phyloP scores from a whole-genome alignment of 306 rosid species.

The Ormosia semicastrata region DNA sequence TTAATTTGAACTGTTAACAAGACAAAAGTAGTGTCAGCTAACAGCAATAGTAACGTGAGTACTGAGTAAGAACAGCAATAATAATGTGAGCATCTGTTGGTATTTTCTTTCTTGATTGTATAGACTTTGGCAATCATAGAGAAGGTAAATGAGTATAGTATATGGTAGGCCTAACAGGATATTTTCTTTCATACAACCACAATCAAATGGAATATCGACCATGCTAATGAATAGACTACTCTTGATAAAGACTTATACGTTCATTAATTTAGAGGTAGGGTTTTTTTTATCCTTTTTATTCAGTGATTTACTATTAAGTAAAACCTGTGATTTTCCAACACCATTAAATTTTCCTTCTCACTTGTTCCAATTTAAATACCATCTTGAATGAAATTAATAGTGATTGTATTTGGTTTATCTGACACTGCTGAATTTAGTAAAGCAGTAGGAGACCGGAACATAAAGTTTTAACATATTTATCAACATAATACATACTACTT shows the following conservation, averaged over 20 bases:
- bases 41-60: too few relatives aligned
- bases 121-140: slow-evolving; percentile 45
- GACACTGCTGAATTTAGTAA: too few relatives aligned
- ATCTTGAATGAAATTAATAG: too few relatives aligned
- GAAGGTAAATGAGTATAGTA: background rate
- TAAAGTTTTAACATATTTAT: too few relatives aligned
- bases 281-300: background rate
- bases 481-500: background rate
- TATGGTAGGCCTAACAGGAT: slow-evolving; percentile 41
- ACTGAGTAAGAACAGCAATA: background rate
- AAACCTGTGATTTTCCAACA: background rate
- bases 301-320: background rate
- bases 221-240: slow-evolving; percentile 42
- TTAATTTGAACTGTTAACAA: background rate
- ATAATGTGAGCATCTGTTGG: background rate
- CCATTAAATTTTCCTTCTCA: slow-evolving; percentile 1
- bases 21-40: background rate
- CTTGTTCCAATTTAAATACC: background rate
- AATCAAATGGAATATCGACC: slow-evolving; percentile 44
- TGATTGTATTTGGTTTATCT: too few relatives aligned
- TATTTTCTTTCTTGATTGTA: slow-evolving; percentile 18
- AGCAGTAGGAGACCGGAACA: too few relatives aligned
- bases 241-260: slow-evolving; percentile 27
- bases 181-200: slow-evolving; percentile 38
- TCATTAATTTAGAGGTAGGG: slow-evolving; percentile 19